Evolutionary conservation across 345 rosid genomes (phyloP), one percentile per base, ranked within the genome.

Genomic region (Acer saccharum): DNA sequence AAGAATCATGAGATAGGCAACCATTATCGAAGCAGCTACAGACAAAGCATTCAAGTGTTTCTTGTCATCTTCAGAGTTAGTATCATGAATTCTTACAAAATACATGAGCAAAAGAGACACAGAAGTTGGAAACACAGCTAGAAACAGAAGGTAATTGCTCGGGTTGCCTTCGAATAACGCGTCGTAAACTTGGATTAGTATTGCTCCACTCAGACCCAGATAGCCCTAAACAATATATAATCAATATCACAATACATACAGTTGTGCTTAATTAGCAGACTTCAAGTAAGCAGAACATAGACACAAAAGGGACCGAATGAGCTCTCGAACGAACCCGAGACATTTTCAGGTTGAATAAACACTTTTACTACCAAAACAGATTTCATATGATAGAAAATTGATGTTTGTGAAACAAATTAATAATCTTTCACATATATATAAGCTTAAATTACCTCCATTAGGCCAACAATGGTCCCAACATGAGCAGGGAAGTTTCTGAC

Each of bases 191-290:
- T 90, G 97, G 80, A 95, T 2, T 43, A 95, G 74, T 8, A 91
- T 86, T 17, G 97, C 99, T 71, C 98, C 94, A 6, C 98, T 89
- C 78, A 95, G 86, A 76, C 99, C 99, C 17, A 93, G 92, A 87
- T 88, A 95, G 0, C 97, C 97, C 99, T 95, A 88, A 21, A 35
- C 39, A 35, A 35, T 4, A 4, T 4, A 35, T 0, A 35, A 35
- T 35, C 39, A 35, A 35, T 35, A 35, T 35, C 39, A 35, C 6
- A 35, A 4, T 0, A 35, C 39, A 35, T 35, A 32, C 5, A 32
- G 4, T 32, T 32, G 39, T 32, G 39, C 39, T 32, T 32, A 32
- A 32, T 32, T 32, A 32, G 39, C 39, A 32, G 39, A 32, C 5
- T 32, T 32, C 39, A 32, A 32, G 39, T 32, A 32, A 32, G 39